A percentile compares a stretch with the other conserved stretches of the same genome.
phyloP scores from a whole-genome alignment of 2,329 filamentous ascomycete genomes.

The Colletotrichum zoysiae region DNA sequence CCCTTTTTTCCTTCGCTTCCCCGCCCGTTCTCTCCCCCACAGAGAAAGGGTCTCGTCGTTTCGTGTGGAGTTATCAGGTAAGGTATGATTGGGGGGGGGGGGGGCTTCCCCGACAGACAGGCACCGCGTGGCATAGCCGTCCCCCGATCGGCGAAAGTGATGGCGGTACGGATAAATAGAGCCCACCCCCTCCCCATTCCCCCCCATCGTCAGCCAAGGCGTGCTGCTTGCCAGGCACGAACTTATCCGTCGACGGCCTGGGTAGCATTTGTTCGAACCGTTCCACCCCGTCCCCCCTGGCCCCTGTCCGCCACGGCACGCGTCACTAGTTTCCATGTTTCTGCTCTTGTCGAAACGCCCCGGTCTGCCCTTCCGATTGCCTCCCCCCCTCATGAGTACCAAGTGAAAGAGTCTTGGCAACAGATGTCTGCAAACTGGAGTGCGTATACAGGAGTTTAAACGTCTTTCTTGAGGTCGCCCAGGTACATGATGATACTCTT shows the following conservation, averaged over 20 bases:
- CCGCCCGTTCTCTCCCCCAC: neutral
- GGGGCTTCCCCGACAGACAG: neutral
- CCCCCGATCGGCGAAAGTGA: neutral
- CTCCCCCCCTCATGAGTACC: too few relatives aligned
- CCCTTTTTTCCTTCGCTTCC: neutral
- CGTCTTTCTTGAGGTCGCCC: too few relatives aligned
- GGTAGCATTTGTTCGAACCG: neutral
- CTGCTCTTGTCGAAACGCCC: neutral
- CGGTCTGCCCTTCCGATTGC: neutral
- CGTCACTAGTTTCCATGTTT: neutral
- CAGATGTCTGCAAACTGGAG: too few relatives aligned
- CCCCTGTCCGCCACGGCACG: neutral
- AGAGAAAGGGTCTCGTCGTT: neutral
- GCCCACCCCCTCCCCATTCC: too few relatives aligned
- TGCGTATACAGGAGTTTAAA: too few relatives aligned
- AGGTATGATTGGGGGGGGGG: neutral
- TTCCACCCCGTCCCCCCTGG: neutral
- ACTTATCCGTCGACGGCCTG: neutral
- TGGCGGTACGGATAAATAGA: neutral
- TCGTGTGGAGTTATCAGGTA: neutral
- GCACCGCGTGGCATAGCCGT: too few relatives aligned
- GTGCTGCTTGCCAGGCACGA: neutral
- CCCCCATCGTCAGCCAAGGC: slow-evolving; percentile 6
- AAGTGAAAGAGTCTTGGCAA: neutral
- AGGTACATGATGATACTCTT: too few relatives aligned